phyloP scores from a whole-genome alignment of 345 rosid genomes.

The Aquilaria yunnanensis region DNA sequence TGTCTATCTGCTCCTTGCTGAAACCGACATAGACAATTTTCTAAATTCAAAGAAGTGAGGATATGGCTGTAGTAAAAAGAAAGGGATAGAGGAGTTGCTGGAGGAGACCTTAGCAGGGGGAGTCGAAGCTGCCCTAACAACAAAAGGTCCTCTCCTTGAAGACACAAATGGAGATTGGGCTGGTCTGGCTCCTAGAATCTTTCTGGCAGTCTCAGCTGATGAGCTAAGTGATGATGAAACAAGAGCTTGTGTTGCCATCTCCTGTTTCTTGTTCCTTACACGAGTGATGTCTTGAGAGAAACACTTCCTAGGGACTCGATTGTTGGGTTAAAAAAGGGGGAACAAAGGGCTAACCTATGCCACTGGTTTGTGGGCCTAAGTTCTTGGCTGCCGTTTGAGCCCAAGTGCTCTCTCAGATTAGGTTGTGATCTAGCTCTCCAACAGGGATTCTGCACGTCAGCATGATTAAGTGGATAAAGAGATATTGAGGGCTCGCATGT shows the following conservation, averaged over 20 bases:
- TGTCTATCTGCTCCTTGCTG: conserved; percentile 92
- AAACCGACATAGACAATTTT: conserved; percentile 3
- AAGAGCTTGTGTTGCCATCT: conserved; percentile 87
- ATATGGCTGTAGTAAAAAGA: no score
- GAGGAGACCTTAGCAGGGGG: conserved; percentile 85
- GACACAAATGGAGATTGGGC: conserved; percentile 25
- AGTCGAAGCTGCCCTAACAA: conserved; percentile 72
- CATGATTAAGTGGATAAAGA: conserved; percentile 32
- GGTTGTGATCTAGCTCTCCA: conserved; percentile 64
- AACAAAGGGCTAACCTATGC: conserved; percentile 15
- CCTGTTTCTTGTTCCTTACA: background rate
- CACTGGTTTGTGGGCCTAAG: conserved; percentile 24
- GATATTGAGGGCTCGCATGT: conserved; percentile 21
- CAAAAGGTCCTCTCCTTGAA: conserved; percentile 54
- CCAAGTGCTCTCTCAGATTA: conserved; percentile 34
- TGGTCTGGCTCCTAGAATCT: conserved; percentile 51
- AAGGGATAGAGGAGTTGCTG: background rate
- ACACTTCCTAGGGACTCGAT: background rate
- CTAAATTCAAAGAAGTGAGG: background rate
- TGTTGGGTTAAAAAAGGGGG: conserved; percentile 3
- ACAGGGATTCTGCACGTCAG: conserved; percentile 54
- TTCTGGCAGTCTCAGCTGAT: conserved; percentile 73
- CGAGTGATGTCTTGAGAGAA: background rate
- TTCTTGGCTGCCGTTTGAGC: conserved; percentile 17
- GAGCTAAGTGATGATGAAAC: conserved; percentile 81